Base-by-base conservation (phyloP, 176 grass and related monocot species). In the Puccinellia tenuiflora region DNA sequence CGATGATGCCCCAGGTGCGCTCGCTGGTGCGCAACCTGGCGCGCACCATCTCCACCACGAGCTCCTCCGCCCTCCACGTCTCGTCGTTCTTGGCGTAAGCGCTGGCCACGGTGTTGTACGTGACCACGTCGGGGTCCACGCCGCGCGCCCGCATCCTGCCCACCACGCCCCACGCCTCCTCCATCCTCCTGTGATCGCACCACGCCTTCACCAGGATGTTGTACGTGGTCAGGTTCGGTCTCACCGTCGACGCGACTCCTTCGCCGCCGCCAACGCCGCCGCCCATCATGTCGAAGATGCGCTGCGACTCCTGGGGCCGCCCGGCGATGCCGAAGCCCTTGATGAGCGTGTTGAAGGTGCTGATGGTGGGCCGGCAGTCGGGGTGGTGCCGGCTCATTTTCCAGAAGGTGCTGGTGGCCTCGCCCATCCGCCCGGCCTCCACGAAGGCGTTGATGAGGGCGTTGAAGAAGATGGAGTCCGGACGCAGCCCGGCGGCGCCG, bases 201-300 rank as follows among this genome's bases (percentile, higher is more conserved):
- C 96, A 98, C 53, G 87, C 92, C 84, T 95, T 98, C 16, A 98
- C 90, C n/a, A 95, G 89, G 60, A 93, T 95, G 78, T 98, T 98
- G 87, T 90, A 95, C 60, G 92, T 95, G 29, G 86, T 93, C 68
- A 91, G 87, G 83, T 79, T 93, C 37, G 92, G 90, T 34, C 61
- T 87, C 7, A 86, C 66, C 47, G 65, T 66, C 33, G 48, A 54
- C 71, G 45, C 54, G 7, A 8, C 68, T 1, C 65, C 65, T 1
- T 37, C 33, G 38, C 22, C 22, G 6, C 6, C 83, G 65, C 83
- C 87, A 1, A 10, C 21, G 22, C 13, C 79, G 11, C 43, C 74
- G 5, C 35, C 81, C 91, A 98, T 98, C 87, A 93, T 88, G 74
- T 98, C 64, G 42, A 98, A 98, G 77, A 95, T 31, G 17, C 84